These are phyloP conservation scores for Kuraishia floccosa DNA, from an alignment of 805 yeast genomes.

Conservation along the genomic window DNA sequence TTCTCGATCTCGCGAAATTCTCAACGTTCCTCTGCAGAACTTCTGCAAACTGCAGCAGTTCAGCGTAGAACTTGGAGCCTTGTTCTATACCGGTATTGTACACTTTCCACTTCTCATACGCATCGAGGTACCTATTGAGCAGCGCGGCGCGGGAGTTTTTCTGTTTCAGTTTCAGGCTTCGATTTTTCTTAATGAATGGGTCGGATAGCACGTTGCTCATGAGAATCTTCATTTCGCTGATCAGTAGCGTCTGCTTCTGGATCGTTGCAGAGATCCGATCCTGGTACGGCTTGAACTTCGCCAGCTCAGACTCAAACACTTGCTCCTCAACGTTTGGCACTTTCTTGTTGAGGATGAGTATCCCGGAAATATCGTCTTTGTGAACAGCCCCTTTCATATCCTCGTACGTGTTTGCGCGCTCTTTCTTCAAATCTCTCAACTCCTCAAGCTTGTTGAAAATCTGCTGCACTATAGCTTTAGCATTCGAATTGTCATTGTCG, in stretches of 20 bases:
- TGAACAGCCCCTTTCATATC: slow-evolving; percentile 64
- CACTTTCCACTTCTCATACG: slow-evolving; percentile 46
- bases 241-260: slow-evolving; percentile 46
- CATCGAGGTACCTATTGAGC: slow-evolving; percentile 30
- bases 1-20: slow-evolving; percentile 15
- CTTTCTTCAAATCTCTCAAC: slow-evolving; percentile 50
- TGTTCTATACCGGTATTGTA: slow-evolving; percentile 47
- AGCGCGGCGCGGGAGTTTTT: slow-evolving; percentile 22
- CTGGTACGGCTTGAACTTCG: slow-evolving; percentile 62
- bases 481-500: slow-evolving; percentile 23
- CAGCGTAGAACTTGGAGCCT: slow-evolving; percentile 55
- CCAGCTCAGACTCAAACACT: slow-evolving; percentile 60
- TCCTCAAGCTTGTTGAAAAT: slow-evolving; percentile 51
- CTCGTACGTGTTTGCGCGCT: slow-evolving; percentile 46
- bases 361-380: slow-evolving; percentile 74
- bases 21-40: slow-evolving; percentile 13
- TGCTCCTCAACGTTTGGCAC: slow-evolving; percentile 25
- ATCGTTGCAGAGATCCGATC: slow-evolving; percentile 57
- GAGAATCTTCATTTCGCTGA: slow-evolving; percentile 28
- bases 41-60: slow-evolving; percentile 26
- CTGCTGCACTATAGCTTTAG: slow-evolving; percentile 26
- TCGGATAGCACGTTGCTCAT: slow-evolving; percentile 35
- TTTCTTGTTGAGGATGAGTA: slow-evolving; percentile 54
- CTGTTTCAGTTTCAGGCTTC: slow-evolving; percentile 27
- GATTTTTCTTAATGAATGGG: slow-evolving; percentile 29